Evolutionary conservation across 768 basidiomycete genomes (phyloP).

Genomic region (Boletus reticuloceps): DNA sequence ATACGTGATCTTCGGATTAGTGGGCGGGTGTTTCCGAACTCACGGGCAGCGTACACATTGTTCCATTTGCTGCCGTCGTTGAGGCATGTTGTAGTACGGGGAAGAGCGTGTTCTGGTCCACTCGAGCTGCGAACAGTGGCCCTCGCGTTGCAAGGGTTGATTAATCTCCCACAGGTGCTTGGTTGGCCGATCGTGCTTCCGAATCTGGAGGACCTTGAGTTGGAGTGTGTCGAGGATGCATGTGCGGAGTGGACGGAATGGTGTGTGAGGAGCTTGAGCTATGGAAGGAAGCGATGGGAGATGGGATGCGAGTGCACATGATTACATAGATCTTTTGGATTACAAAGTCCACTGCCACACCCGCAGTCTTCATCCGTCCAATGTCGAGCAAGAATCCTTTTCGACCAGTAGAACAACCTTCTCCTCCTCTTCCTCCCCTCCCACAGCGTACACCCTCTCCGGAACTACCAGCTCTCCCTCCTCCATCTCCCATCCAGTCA

Average conservation of each 20-base stretch:
- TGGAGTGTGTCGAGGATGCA: slow-evolving; percentile 10
- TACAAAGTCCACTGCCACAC: no score
- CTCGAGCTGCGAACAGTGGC: slow-evolving; percentile 3
- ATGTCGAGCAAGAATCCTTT: slow-evolving; percentile 24
- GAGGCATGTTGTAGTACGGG: slow-evolving; percentile 9
- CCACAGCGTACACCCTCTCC: slow-evolving; percentile 1
- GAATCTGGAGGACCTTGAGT: slow-evolving; percentile 9
- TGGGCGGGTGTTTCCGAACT: slow-evolving; percentile 9
- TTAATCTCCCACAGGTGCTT: background rate
- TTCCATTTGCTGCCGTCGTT: slow-evolving; percentile 16
- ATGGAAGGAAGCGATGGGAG: slow-evolving; percentile 9
- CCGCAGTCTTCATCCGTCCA: background rate
- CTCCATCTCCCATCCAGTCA: background rate
- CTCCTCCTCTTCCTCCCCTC: slow-evolving; percentile 5
- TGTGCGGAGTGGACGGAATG: slow-evolving; percentile 5
- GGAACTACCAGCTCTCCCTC: slow-evolving; percentile 2
- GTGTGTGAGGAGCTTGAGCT: slow-evolving; percentile 12
- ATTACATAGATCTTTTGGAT: no score
- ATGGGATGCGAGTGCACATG: background rate
- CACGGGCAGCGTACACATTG: slow-evolving; percentile 13
- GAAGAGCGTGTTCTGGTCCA: slow-evolving; percentile 13
- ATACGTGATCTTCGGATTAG: slow-evolving; percentile 10
- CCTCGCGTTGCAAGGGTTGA: slow-evolving; percentile 15
- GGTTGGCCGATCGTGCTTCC: slow-evolving; percentile 11
- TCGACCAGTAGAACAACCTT: slow-evolving; percentile 4